A percentile compares a stretch with the other conserved stretches of the same genome.
phyloP scores from a whole-genome alignment of 257 asterid species.

The Asclepias syriaca region DNA sequence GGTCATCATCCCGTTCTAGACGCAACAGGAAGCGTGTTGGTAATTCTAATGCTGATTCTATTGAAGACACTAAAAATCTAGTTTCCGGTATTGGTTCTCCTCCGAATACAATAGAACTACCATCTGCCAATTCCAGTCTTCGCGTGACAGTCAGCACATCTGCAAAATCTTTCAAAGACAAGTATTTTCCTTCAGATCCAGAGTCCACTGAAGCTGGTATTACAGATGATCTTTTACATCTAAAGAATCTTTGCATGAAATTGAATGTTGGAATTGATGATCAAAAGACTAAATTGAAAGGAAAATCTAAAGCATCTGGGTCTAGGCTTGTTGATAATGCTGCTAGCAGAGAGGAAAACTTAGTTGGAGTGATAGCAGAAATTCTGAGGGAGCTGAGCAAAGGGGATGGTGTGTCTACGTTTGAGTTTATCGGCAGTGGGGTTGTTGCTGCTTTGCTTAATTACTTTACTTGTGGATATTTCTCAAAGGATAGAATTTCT shows the following conservation, averaged over 20 bases:
- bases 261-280: conserved; percentile 60
- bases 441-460: conserved; percentile 77
- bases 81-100: conserved; percentile 43
- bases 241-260: conserved; percentile 81
- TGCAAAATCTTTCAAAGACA: conserved; percentile 87
- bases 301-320: conserved; percentile 72
- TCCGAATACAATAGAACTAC: conserved; percentile 48
- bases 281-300: conserved; percentile 62
- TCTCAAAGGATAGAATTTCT: conserved; percentile 67
- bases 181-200: conserved; percentile 68
- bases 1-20: conserved; percentile 76
- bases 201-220: conserved; percentile 60
- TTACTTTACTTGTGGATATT: conserved; percentile 83
- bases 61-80: conserved; percentile 50
- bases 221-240: conserved; percentile 76
- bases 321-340: conserved; percentile 47
- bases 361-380: conserved; percentile 67
- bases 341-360: conserved; percentile 54
- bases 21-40: conserved; percentile 72
- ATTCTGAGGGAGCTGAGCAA: conserved; percentile 79
- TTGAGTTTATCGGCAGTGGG: conserved; percentile 96
- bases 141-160: conserved; percentile 70
- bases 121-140: conserved; percentile 49
- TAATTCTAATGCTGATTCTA: conserved; percentile 51
- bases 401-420: conserved; percentile 97